These are phyloP conservation scores for Pyrenophora seminiperda DNA, from an alignment of 2,329 filamentous ascomycete genomes.

Conservation along the genomic window DNA sequence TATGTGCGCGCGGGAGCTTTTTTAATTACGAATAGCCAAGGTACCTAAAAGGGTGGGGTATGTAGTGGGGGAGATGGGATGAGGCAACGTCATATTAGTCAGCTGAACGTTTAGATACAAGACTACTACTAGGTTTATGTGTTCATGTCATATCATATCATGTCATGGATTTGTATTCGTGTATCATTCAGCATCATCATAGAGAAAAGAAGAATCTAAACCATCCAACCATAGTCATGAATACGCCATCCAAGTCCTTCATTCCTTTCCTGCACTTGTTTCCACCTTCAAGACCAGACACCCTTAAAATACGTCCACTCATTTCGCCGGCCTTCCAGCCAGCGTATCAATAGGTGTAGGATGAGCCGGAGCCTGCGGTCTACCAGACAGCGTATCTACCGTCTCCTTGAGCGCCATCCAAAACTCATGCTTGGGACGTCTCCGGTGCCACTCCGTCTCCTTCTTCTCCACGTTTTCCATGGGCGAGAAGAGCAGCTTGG, in stretches of 20 bases:
- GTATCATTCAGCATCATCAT: too few relatives aligned
- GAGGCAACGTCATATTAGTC: conserved; percentile 22
- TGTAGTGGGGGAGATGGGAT: too few relatives aligned
- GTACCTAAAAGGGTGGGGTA: too few relatives aligned
- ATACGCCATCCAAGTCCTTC: background rate
- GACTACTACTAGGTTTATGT: too few relatives aligned
- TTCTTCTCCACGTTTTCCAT: conserved; percentile 79
- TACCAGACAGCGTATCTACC: conserved; percentile 81
- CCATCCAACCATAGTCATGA: too few relatives aligned
- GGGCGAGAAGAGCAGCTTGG: conserved; percentile 82
- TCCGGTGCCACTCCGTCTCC: conserved; percentile 91
- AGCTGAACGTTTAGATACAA: too few relatives aligned
- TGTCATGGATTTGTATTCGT: too few relatives aligned
- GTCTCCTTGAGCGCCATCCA: conserved; percentile 82
- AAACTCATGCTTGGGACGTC: conserved; percentile 81
- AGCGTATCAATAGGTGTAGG: conserved; percentile 28
- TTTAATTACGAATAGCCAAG: too few relatives aligned
- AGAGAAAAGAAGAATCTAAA: too few relatives aligned
- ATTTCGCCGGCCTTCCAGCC: conserved; percentile 24
- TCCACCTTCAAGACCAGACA: background rate
- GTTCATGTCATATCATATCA: too few relatives aligned
- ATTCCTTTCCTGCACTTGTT: background rate
- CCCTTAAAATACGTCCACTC: background rate
- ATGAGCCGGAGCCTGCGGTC: conserved; percentile 25
- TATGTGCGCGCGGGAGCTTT: too few relatives aligned